A percentile compares a stretch with the other conserved stretches of the same genome.
phyloP scores from a whole-genome alignment of 768 basidiomycete genomes.

The Russula griseocarnosa region DNA sequence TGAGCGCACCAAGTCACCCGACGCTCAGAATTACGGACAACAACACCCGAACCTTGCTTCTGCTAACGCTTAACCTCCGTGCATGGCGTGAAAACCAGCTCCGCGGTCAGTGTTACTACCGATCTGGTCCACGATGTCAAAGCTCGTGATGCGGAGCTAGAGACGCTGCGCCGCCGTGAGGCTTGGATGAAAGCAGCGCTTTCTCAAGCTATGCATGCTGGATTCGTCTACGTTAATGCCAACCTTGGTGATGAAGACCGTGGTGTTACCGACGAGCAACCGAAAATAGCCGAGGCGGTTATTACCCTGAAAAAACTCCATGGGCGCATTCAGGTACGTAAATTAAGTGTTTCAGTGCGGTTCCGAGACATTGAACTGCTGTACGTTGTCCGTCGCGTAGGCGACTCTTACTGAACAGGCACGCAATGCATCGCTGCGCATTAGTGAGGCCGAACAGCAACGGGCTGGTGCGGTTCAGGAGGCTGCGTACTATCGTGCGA shows the following conservation, averaged over 20 bases:
- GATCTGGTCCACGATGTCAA: constrained; percentile 79
- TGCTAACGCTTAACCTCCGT: constrained; percentile 46
- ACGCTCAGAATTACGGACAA: constrained; percentile 56
- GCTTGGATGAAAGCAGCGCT: constrained; percentile 84
- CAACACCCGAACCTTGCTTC: constrained; percentile 38
- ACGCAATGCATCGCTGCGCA: constrained; percentile 65
- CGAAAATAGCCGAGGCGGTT: constrained; percentile 62
- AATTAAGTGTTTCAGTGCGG: background rate
- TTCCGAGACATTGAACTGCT: constrained; percentile 4
- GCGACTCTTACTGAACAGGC: constrained; percentile 73
- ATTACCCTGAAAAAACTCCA: constrained; percentile 85
- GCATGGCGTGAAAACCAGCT: constrained; percentile 46
- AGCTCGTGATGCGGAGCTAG: constrained; percentile 77
- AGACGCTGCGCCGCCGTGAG: constrained; percentile 69
- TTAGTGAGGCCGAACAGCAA: constrained; percentile 75
- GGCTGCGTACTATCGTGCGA: constrained; percentile 93
- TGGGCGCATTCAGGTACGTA: constrained; percentile 76
- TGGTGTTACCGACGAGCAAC: constrained; percentile 42
- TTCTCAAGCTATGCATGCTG: constrained; percentile 66
- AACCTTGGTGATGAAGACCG: constrained; percentile 46
- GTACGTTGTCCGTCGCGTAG: constrained; percentile 38
- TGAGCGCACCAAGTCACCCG: constrained; percentile 48
- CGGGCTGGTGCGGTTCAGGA: constrained; percentile 83
- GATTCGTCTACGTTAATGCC: constrained; percentile 59
- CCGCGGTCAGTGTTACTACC: constrained; percentile 64